Base-by-base conservation (phyloP, 2,329 filamentous ascomycete genomes). In the Blastomyces percursus region DNA sequence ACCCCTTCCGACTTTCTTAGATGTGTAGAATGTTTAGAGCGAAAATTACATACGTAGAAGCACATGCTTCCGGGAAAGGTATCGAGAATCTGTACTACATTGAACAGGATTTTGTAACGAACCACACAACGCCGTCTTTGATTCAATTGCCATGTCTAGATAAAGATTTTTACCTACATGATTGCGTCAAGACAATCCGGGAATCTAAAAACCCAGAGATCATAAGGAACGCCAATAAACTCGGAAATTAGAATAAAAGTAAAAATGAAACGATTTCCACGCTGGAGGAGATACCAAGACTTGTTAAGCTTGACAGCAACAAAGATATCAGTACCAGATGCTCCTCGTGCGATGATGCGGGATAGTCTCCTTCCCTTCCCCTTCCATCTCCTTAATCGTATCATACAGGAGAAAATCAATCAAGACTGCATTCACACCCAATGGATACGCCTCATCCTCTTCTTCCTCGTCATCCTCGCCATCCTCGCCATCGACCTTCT, bases 401-500 rank as follows among this genome's bases (percentile, higher is more conserved):
- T 99, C 94, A 72, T 99, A 99, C 62, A 99, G 79, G 75, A 96
- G 96, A 76, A 97, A 99, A 75, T 99, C 94, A 66, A 99, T 94
- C 69, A 99, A 75, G 48, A 97, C 90, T 32, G 94, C 92, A 72
- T 99, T 99, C 66, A 88, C 74, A 19, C 78, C 77, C 68, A 87
- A 76, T 60, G 62, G 67, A 60, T 65, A 59, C n/a, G 58, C 61
- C 9, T 42, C 61, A 12, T 30, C 40, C 44, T 30, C 48, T 12
- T 61, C 46, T 27, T 63, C 63, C 52, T 52, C 46, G 35, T 61
- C 65, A 16, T 65, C 61, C 19, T 67, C 27, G 27, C 27, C 65
- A 16, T 65, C 61, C 19, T 67, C 27, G 27, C 27, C 27, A 30
- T 30, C 27, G 32, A 38, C 48, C 19, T 62, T 46, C 52, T 61